Evolutionary conservation across 1,284 basidiomycete genomes (phyloP), one percentile per base, ranked within the genome.

Genomic region (Ustilago esculenta): DNA sequence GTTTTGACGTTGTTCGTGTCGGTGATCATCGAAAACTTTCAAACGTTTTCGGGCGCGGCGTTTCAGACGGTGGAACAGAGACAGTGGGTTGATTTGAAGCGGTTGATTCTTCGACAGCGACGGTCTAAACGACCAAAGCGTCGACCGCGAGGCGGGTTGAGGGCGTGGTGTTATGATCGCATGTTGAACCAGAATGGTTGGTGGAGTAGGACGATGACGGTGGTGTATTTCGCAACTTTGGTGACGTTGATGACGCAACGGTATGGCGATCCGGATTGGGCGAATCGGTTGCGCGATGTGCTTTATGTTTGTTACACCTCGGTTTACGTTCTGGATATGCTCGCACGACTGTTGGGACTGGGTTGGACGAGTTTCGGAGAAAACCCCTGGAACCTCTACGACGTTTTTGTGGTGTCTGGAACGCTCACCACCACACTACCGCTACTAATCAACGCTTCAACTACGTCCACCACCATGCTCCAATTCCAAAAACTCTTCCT

Each of bases 401-500:
- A 98, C 75, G 84, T 95, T 25, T 79, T 93, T 20, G 89, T 93
- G 30, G 89, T 94, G 15, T 84, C 84, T 0, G 95, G 95, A 6
- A 91, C 90, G 72, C 89, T 96, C 39, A 86, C 88, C 18, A 94
- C 94, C 0, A 96, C 92, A 1, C 83, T 96, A 21, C 85, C 92
- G 9, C 63, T 77, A 14, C 51, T 78, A 4, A 37, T 51, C 3
- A 34, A 43, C 3, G 40, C 18, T 8, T 60, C 51, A 2, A 77
- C 68, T 40, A 70, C 79, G 25, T 56, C 64, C 9, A 82, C 81
- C 34, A 71, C n/a, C n/a, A n/a, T n/a, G n/a, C n/a, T 82, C 5
- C 92, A 97, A 77, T 85, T 97, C 0, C 92, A 97, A 80, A 98
- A 97, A 83, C 86, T 98, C 11, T 98, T 98, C 84, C 86, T 98